Conservation (phyloP, 805 yeast genomes). For the Ogataea sp. region DNA sequence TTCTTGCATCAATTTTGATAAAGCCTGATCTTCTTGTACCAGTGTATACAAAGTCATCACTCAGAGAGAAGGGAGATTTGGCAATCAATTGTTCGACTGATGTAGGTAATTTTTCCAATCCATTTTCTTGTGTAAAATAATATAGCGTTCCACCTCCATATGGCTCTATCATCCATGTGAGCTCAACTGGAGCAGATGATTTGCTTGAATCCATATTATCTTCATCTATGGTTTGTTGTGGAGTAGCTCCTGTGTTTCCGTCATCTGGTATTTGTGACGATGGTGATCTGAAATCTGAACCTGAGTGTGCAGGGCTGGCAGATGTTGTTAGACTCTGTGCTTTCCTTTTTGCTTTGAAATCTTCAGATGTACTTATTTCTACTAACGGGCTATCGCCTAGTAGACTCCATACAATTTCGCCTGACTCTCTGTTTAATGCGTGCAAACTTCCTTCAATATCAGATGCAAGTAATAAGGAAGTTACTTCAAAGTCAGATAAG, state of each 20-base stretch:
- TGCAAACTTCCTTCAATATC: constrained; percentile 86
- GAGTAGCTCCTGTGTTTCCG: background rate
- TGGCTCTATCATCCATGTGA: constrained; percentile 88
- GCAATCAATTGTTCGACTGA: constrained; percentile 68
- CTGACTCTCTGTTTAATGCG: constrained; percentile 69
- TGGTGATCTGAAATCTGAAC: no score
- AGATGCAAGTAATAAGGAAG: constrained; percentile 58
- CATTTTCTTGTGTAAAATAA: constrained; percentile 66
- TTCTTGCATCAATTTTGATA: constrained; percentile 60
- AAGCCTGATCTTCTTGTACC: constrained; percentile 75
- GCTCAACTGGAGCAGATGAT: constrained; percentile 14
- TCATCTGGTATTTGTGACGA: background rate
- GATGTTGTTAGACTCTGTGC: background rate
- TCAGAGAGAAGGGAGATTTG: constrained; percentile 80
- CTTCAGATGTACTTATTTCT: constrained; percentile 11
- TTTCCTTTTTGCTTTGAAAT: constrained; percentile 1
- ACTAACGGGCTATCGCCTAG: constrained; percentile 60
- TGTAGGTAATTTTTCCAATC: constrained; percentile 76
- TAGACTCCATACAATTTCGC: constrained; percentile 70
- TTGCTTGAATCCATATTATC: background rate
- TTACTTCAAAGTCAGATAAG: constrained; percentile 22
- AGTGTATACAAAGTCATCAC: constrained; percentile 79
- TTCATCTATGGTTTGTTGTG: background rate
- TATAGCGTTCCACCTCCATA: constrained; percentile 75
- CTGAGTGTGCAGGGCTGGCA: no score